Evolutionary conservation across 2,329 filamentous ascomycete genomes (phyloP).

Genomic region (Amylocarpus encephaloides): DNA sequence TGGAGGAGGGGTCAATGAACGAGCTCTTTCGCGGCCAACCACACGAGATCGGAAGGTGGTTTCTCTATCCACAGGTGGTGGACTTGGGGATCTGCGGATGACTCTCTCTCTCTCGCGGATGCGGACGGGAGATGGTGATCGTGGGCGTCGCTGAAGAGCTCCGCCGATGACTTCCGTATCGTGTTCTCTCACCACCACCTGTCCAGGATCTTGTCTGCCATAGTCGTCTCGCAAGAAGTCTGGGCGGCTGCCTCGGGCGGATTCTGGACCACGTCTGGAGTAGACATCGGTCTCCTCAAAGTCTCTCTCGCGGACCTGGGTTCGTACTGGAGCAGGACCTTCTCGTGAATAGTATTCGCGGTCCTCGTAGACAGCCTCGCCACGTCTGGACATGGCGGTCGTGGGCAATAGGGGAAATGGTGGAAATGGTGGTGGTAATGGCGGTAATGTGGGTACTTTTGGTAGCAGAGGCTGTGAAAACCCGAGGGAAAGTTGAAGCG

Average conservation of each 20-base stretch:
- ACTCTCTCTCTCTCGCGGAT: slow-evolving; percentile 23
- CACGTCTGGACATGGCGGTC: slow-evolving; percentile 19
- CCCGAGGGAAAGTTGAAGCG: no score
- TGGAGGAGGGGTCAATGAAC: slow-evolving; percentile 24
- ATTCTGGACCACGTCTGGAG: slow-evolving; percentile 18
- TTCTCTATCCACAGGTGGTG: slow-evolving; percentile 9
- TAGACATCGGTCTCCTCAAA: slow-evolving; percentile 27
- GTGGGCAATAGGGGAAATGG: no score
- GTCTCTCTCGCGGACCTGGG: slow-evolving; percentile 24
- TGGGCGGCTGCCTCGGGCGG: slow-evolving; percentile 23
- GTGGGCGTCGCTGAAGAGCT: slow-evolving; percentile 25
- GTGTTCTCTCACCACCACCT: slow-evolving; percentile 28
- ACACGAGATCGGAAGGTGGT: slow-evolving; percentile 16
- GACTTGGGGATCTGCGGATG: slow-evolving; percentile 22
- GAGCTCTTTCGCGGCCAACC: slow-evolving; percentile 23
- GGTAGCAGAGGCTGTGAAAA: no score
- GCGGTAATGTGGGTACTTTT: no score
- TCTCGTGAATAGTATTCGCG: slow-evolving; percentile 25
- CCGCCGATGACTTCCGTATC: slow-evolving; percentile 23
- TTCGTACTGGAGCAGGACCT: slow-evolving; percentile 18
- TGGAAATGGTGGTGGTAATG: no score
- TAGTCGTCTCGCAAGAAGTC: slow-evolving; percentile 30
- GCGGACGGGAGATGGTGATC: slow-evolving; percentile 27
- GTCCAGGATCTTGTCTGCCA: slow-evolving; percentile 21
- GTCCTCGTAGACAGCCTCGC: slow-evolving; percentile 22